Percentiles rank a stretch among this genome's conserved stretches.
phyloP scores from a whole-genome alignment of 1,284 basidiomycete genomes.

The Calocybe gambosa region DNA sequence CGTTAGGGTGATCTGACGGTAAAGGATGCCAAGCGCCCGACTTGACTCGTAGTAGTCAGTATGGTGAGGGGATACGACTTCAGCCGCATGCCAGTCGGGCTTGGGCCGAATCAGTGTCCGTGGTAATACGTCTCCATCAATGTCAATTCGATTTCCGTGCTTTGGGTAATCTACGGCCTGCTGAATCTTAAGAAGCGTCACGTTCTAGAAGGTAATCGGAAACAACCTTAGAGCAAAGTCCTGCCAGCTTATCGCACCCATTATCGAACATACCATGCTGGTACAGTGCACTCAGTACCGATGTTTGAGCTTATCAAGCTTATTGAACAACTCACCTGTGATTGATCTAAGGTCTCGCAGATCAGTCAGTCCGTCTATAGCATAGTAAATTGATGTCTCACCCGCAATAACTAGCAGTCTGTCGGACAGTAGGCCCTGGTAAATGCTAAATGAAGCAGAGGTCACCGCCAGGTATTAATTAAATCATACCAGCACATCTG shows the following conservation, averaged over 20 bases:
- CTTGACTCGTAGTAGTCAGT: constrained; percentile 67
- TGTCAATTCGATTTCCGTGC: constrained; percentile 61
- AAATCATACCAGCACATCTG: constrained; percentile 59
- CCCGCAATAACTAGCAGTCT: constrained; percentile 71
- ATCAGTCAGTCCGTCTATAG: background rate
- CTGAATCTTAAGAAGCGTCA: background rate
- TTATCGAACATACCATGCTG: constrained; percentile 64
- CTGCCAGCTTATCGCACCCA: constrained; percentile 58
- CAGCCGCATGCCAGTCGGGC: constrained; percentile 72
- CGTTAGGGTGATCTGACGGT: constrained; percentile 50
- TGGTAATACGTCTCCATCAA: constrained; percentile 37
- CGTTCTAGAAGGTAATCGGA: background rate
- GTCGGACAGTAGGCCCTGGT: constrained; percentile 60
- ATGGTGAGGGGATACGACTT: constrained; percentile 48
- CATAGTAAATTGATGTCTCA: constrained; percentile 21
- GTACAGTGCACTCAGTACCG: background rate
- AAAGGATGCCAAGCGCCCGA: constrained; percentile 63
- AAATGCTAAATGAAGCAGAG: background rate
- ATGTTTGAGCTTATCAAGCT: background rate
- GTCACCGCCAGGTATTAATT: background rate
- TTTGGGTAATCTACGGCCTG: constrained; percentile 57
- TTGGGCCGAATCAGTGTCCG: constrained; percentile 53
- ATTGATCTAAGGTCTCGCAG: constrained; percentile 7
- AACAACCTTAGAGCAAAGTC: constrained; percentile 50
- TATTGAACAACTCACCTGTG: constrained; percentile 7